Evolutionary conservation across 768 basidiomycete species (phyloP).

Genomic region (Cyclocybe cylindracea): DNA sequence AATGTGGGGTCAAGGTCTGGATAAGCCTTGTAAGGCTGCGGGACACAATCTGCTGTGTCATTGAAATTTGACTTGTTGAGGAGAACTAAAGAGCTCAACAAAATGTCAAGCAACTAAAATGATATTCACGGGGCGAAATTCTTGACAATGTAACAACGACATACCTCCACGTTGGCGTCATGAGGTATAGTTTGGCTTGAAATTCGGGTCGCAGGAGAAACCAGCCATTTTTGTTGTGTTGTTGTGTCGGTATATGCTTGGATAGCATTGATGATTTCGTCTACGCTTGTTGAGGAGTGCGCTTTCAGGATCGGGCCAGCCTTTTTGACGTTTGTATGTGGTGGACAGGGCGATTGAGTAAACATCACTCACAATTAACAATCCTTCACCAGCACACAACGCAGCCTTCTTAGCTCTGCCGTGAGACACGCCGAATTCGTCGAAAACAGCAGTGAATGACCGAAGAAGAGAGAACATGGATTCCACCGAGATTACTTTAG

Average conservation of each 20-base stretch:
- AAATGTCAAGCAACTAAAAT: conserved; percentile 71
- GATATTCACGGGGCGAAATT: conserved; percentile 4
- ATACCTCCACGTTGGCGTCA: conserved; percentile 66
- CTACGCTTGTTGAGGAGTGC: conserved; percentile 57
- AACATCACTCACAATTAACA: conserved; percentile 59
- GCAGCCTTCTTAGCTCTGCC: conserved; percentile 83
- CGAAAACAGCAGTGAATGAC: conserved; percentile 83
- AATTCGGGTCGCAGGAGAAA: conserved; percentile 61
- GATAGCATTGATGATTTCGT: conserved; percentile 71
- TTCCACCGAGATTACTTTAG: conserved; percentile 70
- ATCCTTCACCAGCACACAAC: conserved; percentile 77
- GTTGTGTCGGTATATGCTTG: conserved; percentile 70
- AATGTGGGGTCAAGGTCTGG: conserved; percentile 39
- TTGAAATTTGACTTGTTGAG: conserved; percentile 65
- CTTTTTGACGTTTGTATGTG: conserved; percentile 34
- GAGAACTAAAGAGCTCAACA: conserved; percentile 60
- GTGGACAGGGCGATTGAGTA: not conserved
- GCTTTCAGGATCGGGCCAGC: conserved; percentile 68
- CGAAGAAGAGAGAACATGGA: conserved; percentile 83
- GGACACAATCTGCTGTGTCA: conserved; percentile 55
- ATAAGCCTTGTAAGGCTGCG: conserved; percentile 63
- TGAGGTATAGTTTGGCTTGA: conserved; percentile 41
- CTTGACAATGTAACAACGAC: conserved; percentile 1
- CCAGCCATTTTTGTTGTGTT: conserved; percentile 58
- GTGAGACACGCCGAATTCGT: conserved; percentile 87